Evolutionary conservation across 1,139 yeast species (phyloP).

Genomic region (Geotrichum siamense): DNA sequence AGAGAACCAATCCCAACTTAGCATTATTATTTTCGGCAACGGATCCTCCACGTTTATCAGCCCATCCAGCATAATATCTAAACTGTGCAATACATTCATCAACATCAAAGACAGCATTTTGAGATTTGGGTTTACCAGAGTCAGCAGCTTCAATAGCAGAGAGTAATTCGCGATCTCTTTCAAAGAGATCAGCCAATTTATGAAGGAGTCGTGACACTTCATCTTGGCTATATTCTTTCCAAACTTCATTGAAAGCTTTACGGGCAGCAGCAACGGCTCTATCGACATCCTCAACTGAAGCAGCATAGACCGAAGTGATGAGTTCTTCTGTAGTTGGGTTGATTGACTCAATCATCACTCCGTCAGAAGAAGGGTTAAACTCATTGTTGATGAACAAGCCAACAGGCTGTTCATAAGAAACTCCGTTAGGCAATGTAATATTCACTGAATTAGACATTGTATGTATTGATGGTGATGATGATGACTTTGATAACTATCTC

Average conservation of each 20-base stretch:
- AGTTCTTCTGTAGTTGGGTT: conserved; percentile 44
- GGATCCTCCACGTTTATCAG: conserved; percentile 69
- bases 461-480: too few relatives aligned
- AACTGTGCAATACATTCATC: conserved; percentile 46
- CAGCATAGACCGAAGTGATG: conserved; percentile 48
- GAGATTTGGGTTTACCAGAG: conserved; percentile 50
- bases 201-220: conserved; percentile 41
- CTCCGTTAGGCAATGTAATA: conserved; percentile 53
- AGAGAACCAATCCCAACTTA: conserved; percentile 50
- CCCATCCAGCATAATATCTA: conserved; percentile 72
- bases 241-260: conserved; percentile 43
- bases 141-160: conserved; percentile 54
- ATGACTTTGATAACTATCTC: too few relatives aligned
- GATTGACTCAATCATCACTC: conserved; percentile 43
- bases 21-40: conserved; percentile 59
- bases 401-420: conserved; percentile 55
- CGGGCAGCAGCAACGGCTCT: conserved; percentile 54
- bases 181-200: conserved; percentile 49
- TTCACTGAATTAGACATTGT: conserved; percentile 19
- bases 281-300: conserved; percentile 50
- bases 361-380: conserved; percentile 55
- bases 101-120: conserved; percentile 47
- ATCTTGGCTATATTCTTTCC: conserved; percentile 44
- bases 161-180: conserved; percentile 42
- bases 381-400: conserved; percentile 81